Evolutionary conservation across 179 eudicot genomes (phyloP).

Genomic region (Actinidia arguta): DNA sequence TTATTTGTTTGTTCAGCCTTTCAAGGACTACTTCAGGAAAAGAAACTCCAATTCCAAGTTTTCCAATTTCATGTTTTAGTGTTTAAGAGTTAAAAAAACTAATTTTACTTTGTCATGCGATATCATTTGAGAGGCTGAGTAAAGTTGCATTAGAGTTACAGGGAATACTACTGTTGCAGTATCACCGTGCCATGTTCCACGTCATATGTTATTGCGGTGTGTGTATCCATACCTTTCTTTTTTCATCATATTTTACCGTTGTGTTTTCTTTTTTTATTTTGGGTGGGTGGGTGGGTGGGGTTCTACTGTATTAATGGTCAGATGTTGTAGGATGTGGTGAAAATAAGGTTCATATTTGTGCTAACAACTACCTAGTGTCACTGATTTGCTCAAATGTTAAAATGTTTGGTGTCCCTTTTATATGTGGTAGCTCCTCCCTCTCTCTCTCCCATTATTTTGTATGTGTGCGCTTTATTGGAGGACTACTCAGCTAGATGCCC

Average conservation of each 20-base stretch:
- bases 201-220: not conserved
- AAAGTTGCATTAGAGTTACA: not conserved
- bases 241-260: not conserved
- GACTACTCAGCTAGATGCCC: not conserved
- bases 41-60: not conserved
- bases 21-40: not conserved
- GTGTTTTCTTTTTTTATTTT: too few species aligned
- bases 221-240: not conserved
- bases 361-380: not conserved
- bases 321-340: not conserved
- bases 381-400: not conserved
- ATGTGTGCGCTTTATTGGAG: not conserved
- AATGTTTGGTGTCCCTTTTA: constrained; percentile 1
- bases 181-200: not conserved
- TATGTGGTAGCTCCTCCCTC: not conserved
- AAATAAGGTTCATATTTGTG: not conserved
- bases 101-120: not conserved
- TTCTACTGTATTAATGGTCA: not conserved
- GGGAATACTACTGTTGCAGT: not conserved
- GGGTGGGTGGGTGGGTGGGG: not conserved
- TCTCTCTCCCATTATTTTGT: not conserved
- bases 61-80: not conserved
- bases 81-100: not conserved
- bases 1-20: not conserved
- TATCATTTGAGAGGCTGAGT: not conserved